These are phyloP conservation scores for Leccinum subgranulosum DNA, from an alignment of 768 basidiomycete species.

Conservation along the genomic window DNA sequence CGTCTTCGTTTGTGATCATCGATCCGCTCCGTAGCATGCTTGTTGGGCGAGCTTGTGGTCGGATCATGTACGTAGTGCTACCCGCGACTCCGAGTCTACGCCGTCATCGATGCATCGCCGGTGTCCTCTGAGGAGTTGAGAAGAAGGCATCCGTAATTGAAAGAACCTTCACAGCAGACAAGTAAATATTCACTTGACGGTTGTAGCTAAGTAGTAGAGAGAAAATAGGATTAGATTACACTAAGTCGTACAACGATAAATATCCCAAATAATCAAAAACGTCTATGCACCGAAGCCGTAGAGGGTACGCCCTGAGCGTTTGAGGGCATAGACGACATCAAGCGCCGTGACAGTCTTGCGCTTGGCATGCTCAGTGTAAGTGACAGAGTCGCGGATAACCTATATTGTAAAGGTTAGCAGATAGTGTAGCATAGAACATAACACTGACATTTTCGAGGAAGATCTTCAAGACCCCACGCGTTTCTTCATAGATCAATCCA, in stretches of 20 bases:
- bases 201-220: neutral
- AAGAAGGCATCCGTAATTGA: too few species aligned
- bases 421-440: neutral
- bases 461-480: constrained; percentile 60
- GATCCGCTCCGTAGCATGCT: too few species aligned
- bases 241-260: constrained; percentile 34
- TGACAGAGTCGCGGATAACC: constrained; percentile 96
- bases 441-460: constrained; percentile 86
- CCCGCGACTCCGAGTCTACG: too few species aligned
- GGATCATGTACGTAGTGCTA: too few species aligned
- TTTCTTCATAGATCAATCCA: constrained; percentile 62
- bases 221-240: constrained; percentile 28
- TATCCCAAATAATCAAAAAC: constrained; percentile 18
- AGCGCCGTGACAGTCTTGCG: constrained; percentile 94
- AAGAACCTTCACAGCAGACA: too few species aligned
- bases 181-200: neutral
- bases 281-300: constrained; percentile 81
- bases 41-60: too few species aligned
- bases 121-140: too few species aligned
- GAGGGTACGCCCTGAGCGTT: constrained; percentile 83
- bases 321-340: constrained; percentile 87
- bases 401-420: constrained; percentile 21
- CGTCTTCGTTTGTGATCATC: too few species aligned
- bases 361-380: constrained; percentile 98
- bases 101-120: too few species aligned